Evolutionary conservation across 2,329 filamentous ascomycete genomes (phyloP), one percentile per base, ranked within the genome.

Genomic region (Phialophora verrucosa): DNA sequence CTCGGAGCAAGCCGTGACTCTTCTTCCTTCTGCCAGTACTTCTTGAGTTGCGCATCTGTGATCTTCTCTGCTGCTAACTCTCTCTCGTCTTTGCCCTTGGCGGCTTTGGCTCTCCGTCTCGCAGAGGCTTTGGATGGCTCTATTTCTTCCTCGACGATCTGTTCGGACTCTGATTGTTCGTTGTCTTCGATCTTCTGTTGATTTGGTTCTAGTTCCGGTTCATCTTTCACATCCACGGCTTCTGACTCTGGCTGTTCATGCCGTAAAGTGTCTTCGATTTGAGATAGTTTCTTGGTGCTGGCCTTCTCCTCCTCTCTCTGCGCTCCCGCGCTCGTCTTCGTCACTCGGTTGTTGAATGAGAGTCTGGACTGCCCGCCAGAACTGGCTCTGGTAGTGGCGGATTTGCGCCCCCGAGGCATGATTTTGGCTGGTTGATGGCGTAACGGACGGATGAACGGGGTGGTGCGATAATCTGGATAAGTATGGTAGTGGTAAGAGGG

Each of bases 21-120:
- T 81, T 97, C 92, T 71, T 94, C 87, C 11, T 78, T 78, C 70
- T 82, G 82, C 93, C 93, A 97, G 77, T 97, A 97, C 74, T 83
- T 83, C 72, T 85, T 85, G 69, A 98, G 88, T 73, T 92, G 88
- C 56, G 84, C 80, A 64, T 91, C 85, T 7, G 85, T 86, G 50
- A 96, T 79, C 71, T 87, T 85, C 69, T 87, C 82, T 0, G 92
- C 93, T 11, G 72, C 70, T 8, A 72, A 69, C 44, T 74, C 74
- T 2, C 74, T 65, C 44, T 76, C 71, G 61, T 77, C 73, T 2
- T 76, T 72, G 25, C 74, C 72, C 4, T 56, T 35, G 29, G 42
- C 57, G 14, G 55, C 35, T 49, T 65, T 50, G 27, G 20, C 57
- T 27, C 61, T 57, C 27, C 53, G 53, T 35, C 29, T 55, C 31